These are phyloP conservation scores for Aspergillus conjunctus DNA, from an alignment of 495 filamentous ascomycete species.

Conservation along the genomic window DNA sequence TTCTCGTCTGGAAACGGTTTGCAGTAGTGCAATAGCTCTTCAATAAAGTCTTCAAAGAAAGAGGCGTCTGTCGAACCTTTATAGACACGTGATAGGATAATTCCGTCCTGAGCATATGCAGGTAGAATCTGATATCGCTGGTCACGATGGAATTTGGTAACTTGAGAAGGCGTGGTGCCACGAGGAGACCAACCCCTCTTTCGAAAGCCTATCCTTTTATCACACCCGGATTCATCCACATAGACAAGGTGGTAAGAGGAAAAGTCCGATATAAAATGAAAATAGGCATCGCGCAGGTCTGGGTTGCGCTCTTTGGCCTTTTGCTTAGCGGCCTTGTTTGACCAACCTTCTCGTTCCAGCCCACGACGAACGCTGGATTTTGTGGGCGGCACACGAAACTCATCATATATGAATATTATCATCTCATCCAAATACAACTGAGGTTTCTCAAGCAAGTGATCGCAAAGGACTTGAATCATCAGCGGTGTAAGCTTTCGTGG, in stretches of 20 bases:
- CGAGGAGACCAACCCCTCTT: conserved; percentile 34
- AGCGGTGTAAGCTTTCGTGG: no score
- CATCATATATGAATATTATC: no score
- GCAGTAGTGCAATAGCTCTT: conserved; percentile 40
- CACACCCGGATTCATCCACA: conserved; percentile 38
- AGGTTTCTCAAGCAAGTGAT: no score
- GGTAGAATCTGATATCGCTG: conserved; percentile 41
- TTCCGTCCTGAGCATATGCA: conserved; percentile 42
- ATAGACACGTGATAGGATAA: conserved; percentile 38
- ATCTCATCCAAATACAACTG: no score
- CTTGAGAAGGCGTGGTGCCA: conserved; percentile 34
- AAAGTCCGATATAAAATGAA: no score
- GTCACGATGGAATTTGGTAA: conserved; percentile 33
- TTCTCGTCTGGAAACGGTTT: conserved; percentile 40
- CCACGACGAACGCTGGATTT: no score
- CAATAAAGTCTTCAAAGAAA: conserved; percentile 45
- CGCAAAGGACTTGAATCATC: no score
- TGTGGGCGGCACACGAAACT: no score
- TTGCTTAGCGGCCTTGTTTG: no score
- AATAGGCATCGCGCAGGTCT: no score
- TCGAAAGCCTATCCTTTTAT: conserved; percentile 33
- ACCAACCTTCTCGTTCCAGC: no score
- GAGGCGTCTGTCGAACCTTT: conserved; percentile 39
- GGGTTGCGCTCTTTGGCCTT: no score
- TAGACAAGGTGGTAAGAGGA: conserved; percentile 37